Conservation (phyloP, 305 asterid species). For the Caryopteris hybrid region DNA sequence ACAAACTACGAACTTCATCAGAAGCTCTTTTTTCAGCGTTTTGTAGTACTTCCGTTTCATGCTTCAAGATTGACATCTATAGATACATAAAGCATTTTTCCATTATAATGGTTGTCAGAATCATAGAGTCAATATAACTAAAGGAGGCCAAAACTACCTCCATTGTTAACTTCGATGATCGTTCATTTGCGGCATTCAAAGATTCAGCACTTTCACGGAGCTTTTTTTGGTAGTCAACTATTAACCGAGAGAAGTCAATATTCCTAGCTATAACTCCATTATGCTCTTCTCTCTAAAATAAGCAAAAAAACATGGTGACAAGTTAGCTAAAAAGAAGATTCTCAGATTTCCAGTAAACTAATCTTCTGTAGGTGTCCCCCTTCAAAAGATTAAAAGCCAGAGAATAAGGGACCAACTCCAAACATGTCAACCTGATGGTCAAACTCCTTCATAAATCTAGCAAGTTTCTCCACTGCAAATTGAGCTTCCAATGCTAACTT, state of each 20-base stretch:
- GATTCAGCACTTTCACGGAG: slow-evolving; percentile 86
- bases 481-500: slow-evolving; percentile 69
- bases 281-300: slow-evolving; percentile 62
- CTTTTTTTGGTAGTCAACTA: slow-evolving; percentile 74
- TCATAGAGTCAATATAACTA: not conserved
- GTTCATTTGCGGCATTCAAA: slow-evolving; percentile 57
- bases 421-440: slow-evolving; percentile 67
- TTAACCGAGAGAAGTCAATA: slow-evolving; percentile 82
- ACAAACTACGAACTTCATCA: slow-evolving; percentile 77
- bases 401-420: not conserved
- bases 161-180: slow-evolving; percentile 60
- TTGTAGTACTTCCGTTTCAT: slow-evolving; percentile 66
- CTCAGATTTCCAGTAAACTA: not conserved
- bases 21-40: slow-evolving; percentile 89
- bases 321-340: not conserved
- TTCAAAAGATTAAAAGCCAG: not conserved
- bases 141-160: slow-evolving; percentile 48
- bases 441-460: slow-evolving; percentile 76
- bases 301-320: slow-evolving; percentile 13
- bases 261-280: slow-evolving; percentile 68
- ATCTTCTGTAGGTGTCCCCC: not conserved
- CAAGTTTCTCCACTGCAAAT: slow-evolving; percentile 71
- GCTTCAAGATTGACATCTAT: slow-evolving; percentile 67
- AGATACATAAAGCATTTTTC: slow-evolving; percentile 4
- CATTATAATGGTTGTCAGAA: not conserved